Evolutionary conservation across 2,329 filamentous ascomycete species (phyloP), one percentile per base, ranked within the genome.

Genomic region (Didymella pinodella): DNA sequence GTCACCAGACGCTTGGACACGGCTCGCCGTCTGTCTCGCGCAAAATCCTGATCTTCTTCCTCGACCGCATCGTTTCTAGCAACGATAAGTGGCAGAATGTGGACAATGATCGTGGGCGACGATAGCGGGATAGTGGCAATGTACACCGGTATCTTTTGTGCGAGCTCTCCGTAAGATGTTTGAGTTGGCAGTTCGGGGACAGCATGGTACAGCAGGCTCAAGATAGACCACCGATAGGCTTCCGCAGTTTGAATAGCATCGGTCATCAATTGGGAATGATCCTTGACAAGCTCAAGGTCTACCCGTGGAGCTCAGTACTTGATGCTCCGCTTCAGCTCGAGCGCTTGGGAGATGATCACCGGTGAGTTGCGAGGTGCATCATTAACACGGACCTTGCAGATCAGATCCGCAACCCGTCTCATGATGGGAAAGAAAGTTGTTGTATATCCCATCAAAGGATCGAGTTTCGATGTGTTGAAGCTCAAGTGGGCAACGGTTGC

Each of bases 391-490:
- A 90, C 86, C 45, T 81, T 83, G 53, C 86, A 83, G 22, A 89
- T 84, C 3, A 90, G 78, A 57, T 85, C 84, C 5, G 87, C 88
- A 22, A 87, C 87, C 18, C 82, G 81, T 18, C 88, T 85, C 59
- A 91, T 88, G 0, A 89, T 75, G 0, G 88, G 88, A 66, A 90
- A 91, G 0, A 91, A 79, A 0, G 85, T 86, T 8, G 82, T 80
- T 4, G 88, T 87, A 65, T 86, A 89, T 11, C 88, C 88, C 85
- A 91, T 88, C 16, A 90, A 74, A 8, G 88, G 87, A 71, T 91
- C 88, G 14, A 90, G 81, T 38, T 51, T 62, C 18, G 61, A 57
- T 14, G 53, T 51, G 20, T 53, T 48, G 25, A 51, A 44, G 28
- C 53, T 48, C 29, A 61, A 34, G 14, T 57, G 43, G 16, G 29